Conservation (phyloP, 352 stramenopile species). For the Peronospora farinosa region DNA sequence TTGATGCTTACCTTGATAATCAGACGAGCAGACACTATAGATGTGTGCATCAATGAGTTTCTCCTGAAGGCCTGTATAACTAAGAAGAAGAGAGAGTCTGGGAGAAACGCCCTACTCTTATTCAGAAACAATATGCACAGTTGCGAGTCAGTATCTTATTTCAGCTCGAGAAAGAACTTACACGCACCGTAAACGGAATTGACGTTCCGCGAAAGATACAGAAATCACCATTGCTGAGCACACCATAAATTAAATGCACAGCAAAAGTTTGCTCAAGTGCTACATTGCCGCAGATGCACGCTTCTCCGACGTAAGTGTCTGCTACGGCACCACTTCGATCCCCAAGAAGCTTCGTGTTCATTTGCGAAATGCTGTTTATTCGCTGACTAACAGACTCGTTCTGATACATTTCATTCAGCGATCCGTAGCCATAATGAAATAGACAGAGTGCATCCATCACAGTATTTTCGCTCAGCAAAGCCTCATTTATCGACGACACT, state of each 20-base stretch:
- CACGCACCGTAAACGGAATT: slow-evolving; percentile 61
- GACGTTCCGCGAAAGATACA: slow-evolving; percentile 65
- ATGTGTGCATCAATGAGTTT: slow-evolving; percentile 48
- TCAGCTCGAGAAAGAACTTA: neutral
- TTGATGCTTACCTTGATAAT: slow-evolving; percentile 52
- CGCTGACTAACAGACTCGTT: slow-evolving; percentile 62
- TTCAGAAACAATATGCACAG: neutral
- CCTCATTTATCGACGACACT: slow-evolving; percentile 39
- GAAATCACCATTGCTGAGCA: slow-evolving; percentile 67
- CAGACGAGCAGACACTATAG: slow-evolving; percentile 48
- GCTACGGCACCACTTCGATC: slow-evolving; percentile 44
- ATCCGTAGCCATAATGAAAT: slow-evolving; percentile 65
- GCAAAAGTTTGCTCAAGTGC: slow-evolving; percentile 54
- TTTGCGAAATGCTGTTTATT: slow-evolving; percentile 50
- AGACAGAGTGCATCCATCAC: slow-evolving; percentile 60
- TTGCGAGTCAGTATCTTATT: slow-evolving; percentile 3
- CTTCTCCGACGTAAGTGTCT: slow-evolving; percentile 62
- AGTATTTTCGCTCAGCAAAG: slow-evolving; percentile 60
- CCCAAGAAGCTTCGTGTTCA: slow-evolving; percentile 59
- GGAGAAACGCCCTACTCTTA: slow-evolving; percentile 48
- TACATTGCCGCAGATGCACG: slow-evolving; percentile 54
- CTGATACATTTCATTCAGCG: slow-evolving; percentile 44
- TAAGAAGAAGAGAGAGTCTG: slow-evolving; percentile 47
- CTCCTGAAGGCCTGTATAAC: slow-evolving; percentile 39
- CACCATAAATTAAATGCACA: slow-evolving; percentile 54